A percentile compares a stretch with the other conserved stretches of the same genome.
Evolutionary conservation across 352 stramenopile genomes (phyloP).

Genomic region (Globisporangium paddicum): DNA sequence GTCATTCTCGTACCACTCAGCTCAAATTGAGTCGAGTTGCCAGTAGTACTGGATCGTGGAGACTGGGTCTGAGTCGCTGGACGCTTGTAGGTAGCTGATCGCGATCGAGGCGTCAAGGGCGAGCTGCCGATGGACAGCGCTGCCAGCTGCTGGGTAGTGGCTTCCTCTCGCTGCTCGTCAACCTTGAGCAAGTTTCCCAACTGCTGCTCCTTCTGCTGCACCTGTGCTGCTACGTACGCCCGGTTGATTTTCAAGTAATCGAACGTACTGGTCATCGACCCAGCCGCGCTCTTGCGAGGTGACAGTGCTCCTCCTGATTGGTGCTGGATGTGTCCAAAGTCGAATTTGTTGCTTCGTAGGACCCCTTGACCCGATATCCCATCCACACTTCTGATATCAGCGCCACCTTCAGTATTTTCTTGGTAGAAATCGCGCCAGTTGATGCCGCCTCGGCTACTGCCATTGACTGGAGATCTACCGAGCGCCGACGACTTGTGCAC

Average conservation of each 20-base stretch:
- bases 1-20: constrained; percentile 1
- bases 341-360: constrained; percentile 5
- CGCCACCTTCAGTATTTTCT: background rate
- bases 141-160: background rate
- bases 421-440: constrained; percentile 6
- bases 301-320: background rate
- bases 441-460: background rate
- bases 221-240: background rate
- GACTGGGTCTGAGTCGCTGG: background rate
- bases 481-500: background rate
- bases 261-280: background rate
- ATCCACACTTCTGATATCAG: background rate
- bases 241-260: constrained; percentile 8
- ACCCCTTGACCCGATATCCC: background rate
- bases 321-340: background rate
- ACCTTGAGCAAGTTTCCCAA: constrained; percentile 8
- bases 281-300: constrained; percentile 1
- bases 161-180: constrained; percentile 8
- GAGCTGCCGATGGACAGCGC: background rate
- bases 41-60: background rate
- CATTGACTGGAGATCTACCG: background rate
- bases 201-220: constrained; percentile 14
- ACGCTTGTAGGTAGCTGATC: constrained; percentile 13
- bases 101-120: constrained; percentile 5
- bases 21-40: background rate